These are phyloP conservation scores for Endoconidiophora polonica DNA, from an alignment of 2,329 filamentous ascomycete species.

Conservation along the genomic window DNA sequence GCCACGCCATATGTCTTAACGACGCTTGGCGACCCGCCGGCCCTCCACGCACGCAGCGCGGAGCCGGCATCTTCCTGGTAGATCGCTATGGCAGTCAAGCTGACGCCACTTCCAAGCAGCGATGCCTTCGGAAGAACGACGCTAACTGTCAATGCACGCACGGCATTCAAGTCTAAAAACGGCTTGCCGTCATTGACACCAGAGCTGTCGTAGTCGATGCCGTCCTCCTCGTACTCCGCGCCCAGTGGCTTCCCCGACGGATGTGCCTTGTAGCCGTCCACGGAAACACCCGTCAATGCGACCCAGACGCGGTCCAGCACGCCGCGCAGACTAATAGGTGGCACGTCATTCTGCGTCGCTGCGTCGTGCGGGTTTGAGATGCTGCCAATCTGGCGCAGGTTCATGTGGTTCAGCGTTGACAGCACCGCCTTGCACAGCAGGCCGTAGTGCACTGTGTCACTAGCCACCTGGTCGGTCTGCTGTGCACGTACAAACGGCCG, in stretches of 20 bases:
- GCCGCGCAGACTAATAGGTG: constrained; percentile 15
- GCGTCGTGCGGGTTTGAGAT: constrained; percentile 1
- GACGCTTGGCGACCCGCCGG: constrained; percentile 12
- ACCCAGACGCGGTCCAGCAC: constrained; percentile 21
- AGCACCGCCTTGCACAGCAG: constrained; percentile 50
- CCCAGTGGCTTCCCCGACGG: constrained; percentile 1
- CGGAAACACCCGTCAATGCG: constrained; percentile 18
- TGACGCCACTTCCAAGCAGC: constrained; percentile 44
- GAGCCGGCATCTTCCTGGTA: constrained; percentile 20
- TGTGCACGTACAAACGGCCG: constrained; percentile 41
- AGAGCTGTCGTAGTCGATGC: neutral
- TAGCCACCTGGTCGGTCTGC: constrained; percentile 39
- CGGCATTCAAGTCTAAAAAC: constrained; percentile 20
- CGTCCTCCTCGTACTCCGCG: constrained; percentile 5
- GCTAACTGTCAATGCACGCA: constrained; percentile 34
- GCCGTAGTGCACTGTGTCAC: constrained; percentile 64
- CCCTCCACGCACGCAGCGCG: constrained; percentile 1
- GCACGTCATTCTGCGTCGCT: neutral
- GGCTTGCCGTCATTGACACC: constrained; percentile 13
- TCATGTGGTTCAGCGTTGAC: constrained; percentile 24
- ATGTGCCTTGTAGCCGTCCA: constrained; percentile 12
- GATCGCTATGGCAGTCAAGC: constrained; percentile 30
- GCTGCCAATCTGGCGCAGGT: constrained; percentile 6
- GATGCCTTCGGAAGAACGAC: constrained; percentile 51
- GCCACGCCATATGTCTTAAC: constrained; percentile 18